These are phyloP conservation scores for Nyssa sinensis DNA, from an alignment of 148 eudicot species.

Conservation along the genomic window DNA sequence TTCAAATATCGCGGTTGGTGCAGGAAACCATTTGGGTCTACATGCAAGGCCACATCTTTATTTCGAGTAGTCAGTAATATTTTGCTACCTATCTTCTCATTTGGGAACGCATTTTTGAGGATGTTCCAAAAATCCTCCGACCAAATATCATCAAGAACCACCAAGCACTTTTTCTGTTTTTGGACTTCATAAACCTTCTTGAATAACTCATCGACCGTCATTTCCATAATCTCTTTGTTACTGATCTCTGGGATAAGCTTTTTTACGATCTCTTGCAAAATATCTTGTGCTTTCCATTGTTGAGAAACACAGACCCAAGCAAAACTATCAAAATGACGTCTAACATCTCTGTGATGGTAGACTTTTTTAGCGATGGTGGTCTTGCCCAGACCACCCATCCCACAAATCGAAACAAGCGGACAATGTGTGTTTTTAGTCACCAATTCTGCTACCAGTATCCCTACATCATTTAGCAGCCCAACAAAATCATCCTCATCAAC, in stretches of 20 bases:
- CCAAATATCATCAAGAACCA: conserved; percentile 38
- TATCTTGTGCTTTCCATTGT: conserved; percentile 14
- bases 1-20: background rate
- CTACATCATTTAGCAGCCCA: too few species aligned
- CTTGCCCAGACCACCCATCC: conserved; percentile 32
- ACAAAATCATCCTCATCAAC: too few species aligned
- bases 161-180: conserved; percentile 38
- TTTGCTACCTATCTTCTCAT: conserved; percentile 17
- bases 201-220: conserved; percentile 22
- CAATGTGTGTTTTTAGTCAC: too few species aligned
- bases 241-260: conserved; percentile 14
- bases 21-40: conserved; percentile 11
- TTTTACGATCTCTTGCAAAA: conserved; percentile 11
- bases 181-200: conserved; percentile 36
- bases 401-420: conserved; percentile 1
- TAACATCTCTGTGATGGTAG: too few species aligned
- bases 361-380: too few species aligned
- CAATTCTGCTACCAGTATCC: too few species aligned
- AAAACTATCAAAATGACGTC: too few species aligned
- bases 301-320: conserved; percentile 21
- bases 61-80: background rate
- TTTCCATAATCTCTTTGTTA: background rate
- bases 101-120: conserved; percentile 32
- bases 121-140: conserved; percentile 26
- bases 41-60: background rate